Evolutionary conservation across 108 stramenopile species (phyloP), one percentile per base, ranked within the genome.

Genomic region (Skeletonema grethae): DNA sequence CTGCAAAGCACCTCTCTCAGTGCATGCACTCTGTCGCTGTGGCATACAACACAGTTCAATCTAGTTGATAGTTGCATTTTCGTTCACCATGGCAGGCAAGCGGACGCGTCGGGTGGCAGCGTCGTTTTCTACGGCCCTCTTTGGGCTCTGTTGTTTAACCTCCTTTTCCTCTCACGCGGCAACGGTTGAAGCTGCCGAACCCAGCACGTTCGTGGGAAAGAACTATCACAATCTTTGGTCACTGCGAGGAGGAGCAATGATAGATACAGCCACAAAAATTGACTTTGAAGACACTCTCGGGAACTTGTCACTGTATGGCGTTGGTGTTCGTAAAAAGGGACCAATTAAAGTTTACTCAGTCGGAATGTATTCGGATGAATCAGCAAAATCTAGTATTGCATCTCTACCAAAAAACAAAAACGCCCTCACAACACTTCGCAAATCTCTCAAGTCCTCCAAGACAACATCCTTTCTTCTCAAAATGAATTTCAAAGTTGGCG

Each of bases 401-500:
- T 63, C 72, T 38, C 59, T 67, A 9, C 59, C 67, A 36, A 71
- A 85, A 53, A 75, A 82, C 16, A 71, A 80, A 46, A 83, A 77
- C 39, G 83, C 89, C 0, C 50, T 90, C 9, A 58, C 78, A 20
- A 59, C 84, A 34, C 86, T 93, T 13, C 70, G 89, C n/a, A 56
- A 72, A 15, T 77, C 87, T 9, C 74, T 87, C 25, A 72, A 88
- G 29, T 78, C 77, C 24, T 69, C 77, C 28, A 24, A 79, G 11
- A 78, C 77, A n/a, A 80, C 91, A 20, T 88, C 80, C 15, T 86
- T 83, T 43, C 24, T 89, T 30, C 74, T 89, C 57, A 80, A 88
- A 65, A 94, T 94, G 90, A 90, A 89, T 73, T 90, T 94, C 77
- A 89, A 89, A 70, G 93, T 94, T 16, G 88, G 89, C 20, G 88